Evolutionary conservation across 148 eudicot genomes (phyloP), one percentile per base, ranked within the genome.

Genomic region (Rhododendron mucronatum): DNA sequence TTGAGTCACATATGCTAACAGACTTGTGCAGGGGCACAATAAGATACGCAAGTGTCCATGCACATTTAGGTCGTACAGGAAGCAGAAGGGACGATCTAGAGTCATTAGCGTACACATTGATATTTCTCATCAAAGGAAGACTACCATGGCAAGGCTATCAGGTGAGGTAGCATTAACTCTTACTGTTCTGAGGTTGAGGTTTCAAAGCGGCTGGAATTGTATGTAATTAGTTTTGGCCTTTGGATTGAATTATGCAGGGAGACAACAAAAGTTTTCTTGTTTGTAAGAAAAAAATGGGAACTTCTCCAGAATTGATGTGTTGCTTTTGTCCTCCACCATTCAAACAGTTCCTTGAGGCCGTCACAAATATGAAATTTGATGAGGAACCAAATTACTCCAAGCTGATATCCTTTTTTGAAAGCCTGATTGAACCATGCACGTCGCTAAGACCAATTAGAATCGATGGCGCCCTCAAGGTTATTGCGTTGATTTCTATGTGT

Each of bases 1-100:
- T 47, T 35, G 35, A 59, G 74, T 18, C 4, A 37, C 78, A 26
- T 75, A 61, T 78, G 44, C 80, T 88, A 65, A 81, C 16, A 67
- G 3, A 35, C 55, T 81, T 26, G 73, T 81, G 83, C 94, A 96
- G 98, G 91, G 98, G 98, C 73, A 96, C 98, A 79, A 93, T 96
- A 89, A 91, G 98, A 86, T 96, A 94, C 89, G 98, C 98, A 86
- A 96, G 98, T 93, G 98, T 96, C 51, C 98, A 96, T 93, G 98
- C 98, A 41, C 98, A 96, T 87, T 89, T 94, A 83, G 98, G 98
- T 87, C 94, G 98, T 50, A 96, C 98, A 73, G 98, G 98, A 55
- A 93, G 98, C 88, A 87, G 98, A 85, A 93, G 97, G 88, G 97
- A 94, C 79, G 97, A 94, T 87, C 95, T 94, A 45, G 97, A 94